Evolutionary conservation across 176 grass and related monocot species (phyloP), one percentile per base, ranked within the genome.

Genomic region (Pontederia crassipes): DNA sequence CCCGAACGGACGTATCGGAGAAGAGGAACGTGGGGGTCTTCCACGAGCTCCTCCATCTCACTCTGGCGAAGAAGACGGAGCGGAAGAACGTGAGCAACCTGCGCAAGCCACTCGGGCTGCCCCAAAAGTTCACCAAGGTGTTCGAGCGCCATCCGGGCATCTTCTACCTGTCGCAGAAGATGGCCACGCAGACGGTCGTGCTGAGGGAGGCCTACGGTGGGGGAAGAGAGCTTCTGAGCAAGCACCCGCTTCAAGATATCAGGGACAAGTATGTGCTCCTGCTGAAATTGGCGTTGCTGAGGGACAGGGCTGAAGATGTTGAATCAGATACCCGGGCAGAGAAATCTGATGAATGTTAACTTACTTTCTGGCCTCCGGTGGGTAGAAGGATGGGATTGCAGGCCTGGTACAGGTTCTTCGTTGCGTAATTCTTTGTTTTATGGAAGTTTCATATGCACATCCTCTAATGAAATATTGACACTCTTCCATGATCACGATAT

Each of bases 61-160:
- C 85, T 1, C 68, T 88, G 27, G 81, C 64, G 8, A 88, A 88
- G 65, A 95, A 80, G 53, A 95, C 78, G 0, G 78, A 81, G 40
- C 74, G 89, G 58, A 82, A 58, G 35, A 95, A 82, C 4, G 72
- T 85, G 16, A 95, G 85, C 81, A 95, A 88, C 62, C 78, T 95
- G 75, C 77, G 89, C 68, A 80, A 69, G 81, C 79, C 78, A 11
- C 78, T 88, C 45, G 68, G 72, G 16, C 79, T 95, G 78, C 85
- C 85, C 0, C 81, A 88, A 68, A 95, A 95, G 72, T 95, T 95
- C 49, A 95, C 89, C 72, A 88, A 95, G 78, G 84, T 88, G 40
- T 95, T 95, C 13, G 81, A 85, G 75, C 84, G 85, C 61, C 85
- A 95, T 20, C 78, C 86, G 5, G 77, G 78, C 69, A 85, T 89